Evolutionary conservation across 1,139 yeast species (phyloP).

Genomic region (Blastobotrys proliferans): DNA sequence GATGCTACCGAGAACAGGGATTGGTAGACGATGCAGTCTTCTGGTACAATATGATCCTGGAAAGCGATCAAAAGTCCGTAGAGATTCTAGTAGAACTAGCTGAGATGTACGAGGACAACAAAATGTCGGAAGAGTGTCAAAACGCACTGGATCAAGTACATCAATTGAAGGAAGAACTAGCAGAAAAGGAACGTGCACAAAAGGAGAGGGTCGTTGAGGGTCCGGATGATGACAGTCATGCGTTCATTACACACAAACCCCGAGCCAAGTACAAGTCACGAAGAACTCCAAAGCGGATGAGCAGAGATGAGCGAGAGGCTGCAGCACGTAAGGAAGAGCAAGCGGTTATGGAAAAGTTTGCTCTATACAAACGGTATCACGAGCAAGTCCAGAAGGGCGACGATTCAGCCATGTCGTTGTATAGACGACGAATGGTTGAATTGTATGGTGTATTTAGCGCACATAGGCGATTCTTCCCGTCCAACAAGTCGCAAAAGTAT

Average conservation of each 20-base stretch:
- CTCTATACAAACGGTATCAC: slow-evolving; percentile 56
- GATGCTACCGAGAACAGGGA: slow-evolving; percentile 71
- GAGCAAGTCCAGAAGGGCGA: slow-evolving; percentile 53
- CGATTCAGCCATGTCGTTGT: slow-evolving; percentile 55
- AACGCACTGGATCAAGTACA: slow-evolving; percentile 18
- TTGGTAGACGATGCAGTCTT: slow-evolving; percentile 65
- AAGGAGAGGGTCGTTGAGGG: slow-evolving; percentile 10
- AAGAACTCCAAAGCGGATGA: slow-evolving; percentile 18
- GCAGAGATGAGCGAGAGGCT: slow-evolving; percentile 53
- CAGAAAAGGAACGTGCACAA: slow-evolving; percentile 15
- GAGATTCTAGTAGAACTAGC: slow-evolving; percentile 77
- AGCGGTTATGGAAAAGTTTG: slow-evolving; percentile 61
- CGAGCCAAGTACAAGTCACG: slow-evolving; percentile 5
- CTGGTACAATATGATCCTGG: slow-evolving; percentile 53
- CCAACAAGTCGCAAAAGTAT: slow-evolving; percentile 43
- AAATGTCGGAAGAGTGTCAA: slow-evolving; percentile 43
- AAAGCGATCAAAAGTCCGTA: slow-evolving; percentile 56
- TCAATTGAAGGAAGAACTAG: slow-evolving; percentile 24
- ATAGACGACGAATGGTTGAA: slow-evolving; percentile 83
- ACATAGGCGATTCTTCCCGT: slow-evolving; percentile 72
- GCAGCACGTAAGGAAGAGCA: slow-evolving; percentile 56
- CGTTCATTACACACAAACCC: slow-evolving; percentile 4
- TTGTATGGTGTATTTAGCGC: slow-evolving; percentile 76
- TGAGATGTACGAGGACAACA: slow-evolving; percentile 65
- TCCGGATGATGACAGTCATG: slow-evolving; percentile 3